phyloP scores from a whole-genome alignment of 768 basidiomycete species.

The Neoboletus brunneissimus region DNA sequence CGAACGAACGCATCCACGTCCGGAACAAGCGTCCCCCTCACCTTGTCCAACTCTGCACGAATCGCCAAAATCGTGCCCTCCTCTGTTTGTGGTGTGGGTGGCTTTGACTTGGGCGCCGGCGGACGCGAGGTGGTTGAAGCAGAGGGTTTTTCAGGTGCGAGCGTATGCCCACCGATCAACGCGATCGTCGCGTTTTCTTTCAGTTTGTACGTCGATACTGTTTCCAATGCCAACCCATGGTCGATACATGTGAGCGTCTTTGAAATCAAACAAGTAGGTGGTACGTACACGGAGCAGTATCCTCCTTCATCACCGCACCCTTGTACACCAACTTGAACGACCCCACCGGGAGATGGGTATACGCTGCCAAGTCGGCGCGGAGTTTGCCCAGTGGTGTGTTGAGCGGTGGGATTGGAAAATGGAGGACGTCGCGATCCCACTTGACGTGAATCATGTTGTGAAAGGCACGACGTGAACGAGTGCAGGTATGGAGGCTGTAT shows the following conservation, averaged over 20 bases:
- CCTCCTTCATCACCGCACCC: conserved; percentile 89
- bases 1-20: conserved; percentile 55
- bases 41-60: conserved; percentile 40
- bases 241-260: not conserved
- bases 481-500: not conserved
- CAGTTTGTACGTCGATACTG: conserved; percentile 76
- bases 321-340: conserved; percentile 87
- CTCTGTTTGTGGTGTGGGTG: conserved; percentile 35
- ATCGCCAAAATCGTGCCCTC: conserved; percentile 35
- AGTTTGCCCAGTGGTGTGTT: conserved; percentile 57
- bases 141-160: conserved; percentile 16
- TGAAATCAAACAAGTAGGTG: conserved; percentile 18
- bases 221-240: not conserved
- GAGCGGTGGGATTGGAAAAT: conserved; percentile 54
- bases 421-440: conserved; percentile 50
- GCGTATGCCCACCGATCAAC: conserved; percentile 53
- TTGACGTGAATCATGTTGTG: conserved; percentile 44
- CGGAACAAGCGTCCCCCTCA: conserved; percentile 54
- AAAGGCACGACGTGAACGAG: conserved; percentile 11
- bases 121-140: not conserved
- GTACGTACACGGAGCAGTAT: conserved; percentile 57
- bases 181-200: conserved; percentile 65
- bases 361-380: conserved; percentile 61
- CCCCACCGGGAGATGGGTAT: conserved; percentile 65
- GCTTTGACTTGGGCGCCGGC: not conserved